Conservation (phyloP, 352 stramenopile species). For the Globisporangium spinosum region DNA sequence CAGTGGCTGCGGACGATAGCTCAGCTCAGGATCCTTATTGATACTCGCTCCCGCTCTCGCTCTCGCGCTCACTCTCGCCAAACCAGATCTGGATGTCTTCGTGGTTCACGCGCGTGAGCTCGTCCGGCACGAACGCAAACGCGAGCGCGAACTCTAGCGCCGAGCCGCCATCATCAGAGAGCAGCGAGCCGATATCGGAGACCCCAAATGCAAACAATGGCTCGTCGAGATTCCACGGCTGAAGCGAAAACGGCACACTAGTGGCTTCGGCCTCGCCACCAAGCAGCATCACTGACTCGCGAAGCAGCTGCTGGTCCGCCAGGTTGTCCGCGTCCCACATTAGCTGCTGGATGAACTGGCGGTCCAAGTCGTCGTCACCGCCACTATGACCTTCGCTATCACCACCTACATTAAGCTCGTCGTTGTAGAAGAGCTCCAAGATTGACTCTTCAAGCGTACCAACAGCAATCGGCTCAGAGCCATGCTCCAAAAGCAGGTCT, state of each 20-base stretch:
- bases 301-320: conserved; percentile 5
- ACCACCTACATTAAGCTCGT: no score
- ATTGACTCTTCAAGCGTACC: no score
- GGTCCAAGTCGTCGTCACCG: neutral
- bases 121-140: neutral
- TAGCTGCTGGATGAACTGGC: neutral
- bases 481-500: no score
- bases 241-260: neutral
- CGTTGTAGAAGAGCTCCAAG: no score
- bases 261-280: neutral
- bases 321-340: conserved; percentile 1
- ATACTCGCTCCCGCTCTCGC: neutral
- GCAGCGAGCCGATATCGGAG: neutral
- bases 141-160: neutral
- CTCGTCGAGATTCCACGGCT: neutral
- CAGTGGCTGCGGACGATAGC: no score
- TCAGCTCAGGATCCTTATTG: no score
- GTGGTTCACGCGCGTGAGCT: neutral
- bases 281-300: neutral
- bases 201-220: neutral
- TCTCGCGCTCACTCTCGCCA: neutral
- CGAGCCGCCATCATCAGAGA: no score
- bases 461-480: no score
- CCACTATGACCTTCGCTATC: no score
- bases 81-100: conserved; percentile 7